Conservation (phyloP, 352 stramenopile species). For the Phytopythium ostracodes region DNA sequence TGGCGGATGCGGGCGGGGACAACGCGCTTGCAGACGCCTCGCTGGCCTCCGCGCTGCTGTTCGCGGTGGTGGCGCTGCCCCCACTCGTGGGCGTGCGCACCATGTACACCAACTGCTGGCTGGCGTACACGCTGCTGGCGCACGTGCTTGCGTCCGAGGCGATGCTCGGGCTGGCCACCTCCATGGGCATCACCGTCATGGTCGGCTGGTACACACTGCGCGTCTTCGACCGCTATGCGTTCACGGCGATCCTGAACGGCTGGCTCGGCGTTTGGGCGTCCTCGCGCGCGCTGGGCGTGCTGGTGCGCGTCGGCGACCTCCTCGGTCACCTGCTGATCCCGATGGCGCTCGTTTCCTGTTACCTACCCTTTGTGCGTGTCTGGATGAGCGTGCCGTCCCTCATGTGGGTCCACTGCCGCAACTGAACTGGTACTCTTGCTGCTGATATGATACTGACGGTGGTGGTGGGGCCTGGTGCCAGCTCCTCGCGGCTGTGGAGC, state of each 20-base stretch:
- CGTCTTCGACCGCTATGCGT: constrained; percentile 74
- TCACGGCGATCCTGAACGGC: constrained; percentile 66
- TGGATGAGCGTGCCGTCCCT: constrained; percentile 81
- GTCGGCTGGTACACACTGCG: constrained; percentile 81
- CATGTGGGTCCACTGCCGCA: constrained; percentile 31
- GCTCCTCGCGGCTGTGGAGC: constrained; percentile 72
- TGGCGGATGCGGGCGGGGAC: constrained; percentile 5
- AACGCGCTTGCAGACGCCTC: constrained; percentile 39
- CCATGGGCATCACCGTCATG: constrained; percentile 84
- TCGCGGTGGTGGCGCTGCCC: constrained; percentile 50
- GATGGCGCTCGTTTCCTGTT: constrained; percentile 73
- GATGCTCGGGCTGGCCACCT: constrained; percentile 66
- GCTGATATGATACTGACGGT: neutral
- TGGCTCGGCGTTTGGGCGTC: constrained; percentile 77
- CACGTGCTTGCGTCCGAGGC: constrained; percentile 51
- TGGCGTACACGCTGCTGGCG: constrained; percentile 55
- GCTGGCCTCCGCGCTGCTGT: constrained; percentile 49
- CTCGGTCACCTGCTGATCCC: constrained; percentile 65
- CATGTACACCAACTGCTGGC: constrained; percentile 83
- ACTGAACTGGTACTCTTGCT: neutral
- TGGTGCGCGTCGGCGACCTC: constrained; percentile 54
- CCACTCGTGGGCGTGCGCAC: constrained; percentile 52
- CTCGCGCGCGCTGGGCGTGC: constrained; percentile 54
- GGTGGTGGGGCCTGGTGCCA: constrained; percentile 14
- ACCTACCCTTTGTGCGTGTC: constrained; percentile 64